These are phyloP conservation scores for Scedosporium dehoogii DNA, from an alignment of 2,329 filamentous ascomycete genomes.

Conservation along the genomic window DNA sequence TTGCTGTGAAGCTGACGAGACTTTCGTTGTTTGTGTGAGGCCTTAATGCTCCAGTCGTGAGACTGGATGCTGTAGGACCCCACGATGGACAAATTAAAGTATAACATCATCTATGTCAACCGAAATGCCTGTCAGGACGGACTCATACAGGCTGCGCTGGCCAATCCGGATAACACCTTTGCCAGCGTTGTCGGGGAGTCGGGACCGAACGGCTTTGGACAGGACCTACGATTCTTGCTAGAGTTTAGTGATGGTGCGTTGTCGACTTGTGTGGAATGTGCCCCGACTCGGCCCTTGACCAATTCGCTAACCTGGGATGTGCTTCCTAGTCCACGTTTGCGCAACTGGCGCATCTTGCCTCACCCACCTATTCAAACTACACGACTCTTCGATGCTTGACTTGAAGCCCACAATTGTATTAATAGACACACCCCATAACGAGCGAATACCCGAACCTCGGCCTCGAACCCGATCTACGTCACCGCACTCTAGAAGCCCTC, in stretches of 20 bases:
- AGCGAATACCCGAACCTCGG: constrained; percentile 27
- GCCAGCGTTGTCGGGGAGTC: not conserved
- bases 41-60: constrained; percentile 43
- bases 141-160: constrained; percentile 22
- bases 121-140: constrained; percentile 39
- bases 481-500: constrained; percentile 27
- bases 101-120: constrained; percentile 52
- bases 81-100: constrained; percentile 47
- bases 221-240: constrained; percentile 39
- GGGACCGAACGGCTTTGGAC: constrained; percentile 27
- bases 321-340: constrained; percentile 40
- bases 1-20: not conserved
- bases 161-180: not conserved
- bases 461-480: constrained; percentile 32
- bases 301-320: not conserved
- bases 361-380: constrained; percentile 40
- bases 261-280: not conserved
- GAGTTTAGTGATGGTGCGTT: constrained; percentile 45
- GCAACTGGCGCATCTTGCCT: constrained; percentile 43
- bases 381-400: constrained; percentile 40
- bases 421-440: constrained; percentile 45
- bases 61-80: constrained; percentile 48
- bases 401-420: constrained; percentile 47
- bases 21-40: constrained; percentile 2
- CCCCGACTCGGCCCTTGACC: not conserved